Evolutionary conservation across 768 basidiomycete genomes (phyloP).

Genomic region (Panaeolus papilionaceus): DNA sequence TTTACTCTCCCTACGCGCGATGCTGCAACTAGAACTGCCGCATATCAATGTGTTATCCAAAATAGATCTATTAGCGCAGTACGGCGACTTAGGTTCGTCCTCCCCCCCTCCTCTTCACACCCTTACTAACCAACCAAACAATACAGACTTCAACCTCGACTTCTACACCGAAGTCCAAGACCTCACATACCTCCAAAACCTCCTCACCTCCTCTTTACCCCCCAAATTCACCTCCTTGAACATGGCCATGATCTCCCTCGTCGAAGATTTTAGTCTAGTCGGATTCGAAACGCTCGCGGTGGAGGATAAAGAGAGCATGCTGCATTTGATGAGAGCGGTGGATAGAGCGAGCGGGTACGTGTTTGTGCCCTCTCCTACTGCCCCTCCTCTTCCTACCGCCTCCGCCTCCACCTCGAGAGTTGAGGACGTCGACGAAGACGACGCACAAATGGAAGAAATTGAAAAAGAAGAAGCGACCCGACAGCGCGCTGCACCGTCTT

Average conservation of each 20-base stretch:
- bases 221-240: conserved; percentile 82
- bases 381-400: conserved; percentile 38
- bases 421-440: background rate
- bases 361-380: conserved; percentile 65
- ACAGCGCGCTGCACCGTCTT: conserved; percentile 42
- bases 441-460: background rate
- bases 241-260: conserved; percentile 88
- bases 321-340: conserved; percentile 81
- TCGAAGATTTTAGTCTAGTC: conserved; percentile 92
- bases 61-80: conserved; percentile 87
- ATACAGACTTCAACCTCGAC: conserved; percentile 91
- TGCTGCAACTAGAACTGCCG: conserved; percentile 99
- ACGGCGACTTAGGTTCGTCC: conserved; percentile 85
- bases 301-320: conserved; percentile 97
- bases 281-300: conserved; percentile 97
- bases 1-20: conserved; percentile 90
- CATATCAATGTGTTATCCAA: conserved; percentile 98
- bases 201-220: conserved; percentile 62
- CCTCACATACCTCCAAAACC: conserved; percentile 83
- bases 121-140: background rate
- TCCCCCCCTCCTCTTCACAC: conserved; percentile 18
- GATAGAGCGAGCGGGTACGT: conserved; percentile 95
- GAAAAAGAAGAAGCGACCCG: conserved; percentile 14
- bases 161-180: conserved; percentile 99
- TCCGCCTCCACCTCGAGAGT: conserved; percentile 19